These are phyloP conservation scores for Neurospora africana DNA, from an alignment of 495 filamentous ascomycete species.

Conservation along the genomic window DNA sequence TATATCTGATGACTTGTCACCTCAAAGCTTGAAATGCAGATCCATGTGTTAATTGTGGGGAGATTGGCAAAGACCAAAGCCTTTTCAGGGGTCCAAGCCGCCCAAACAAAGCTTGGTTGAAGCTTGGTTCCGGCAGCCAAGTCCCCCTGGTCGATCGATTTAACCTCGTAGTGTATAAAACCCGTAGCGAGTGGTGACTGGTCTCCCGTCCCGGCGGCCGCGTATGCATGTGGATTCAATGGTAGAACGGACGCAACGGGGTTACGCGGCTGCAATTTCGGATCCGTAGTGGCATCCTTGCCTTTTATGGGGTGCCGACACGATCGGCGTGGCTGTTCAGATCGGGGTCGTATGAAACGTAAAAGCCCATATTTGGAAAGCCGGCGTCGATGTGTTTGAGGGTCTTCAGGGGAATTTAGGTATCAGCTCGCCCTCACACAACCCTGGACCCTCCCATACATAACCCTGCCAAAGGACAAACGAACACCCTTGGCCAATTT, in stretches of 20 bases:
- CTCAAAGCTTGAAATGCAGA: background rate
- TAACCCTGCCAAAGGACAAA: background rate
- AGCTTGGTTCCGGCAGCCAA: background rate
- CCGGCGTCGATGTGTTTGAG: background rate
- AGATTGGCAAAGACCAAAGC: background rate
- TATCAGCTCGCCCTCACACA: background rate
- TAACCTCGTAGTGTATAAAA: background rate
- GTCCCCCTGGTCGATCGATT: background rate
- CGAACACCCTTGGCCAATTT: background rate
- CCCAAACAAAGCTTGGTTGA: background rate
- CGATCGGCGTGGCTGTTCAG: background rate
- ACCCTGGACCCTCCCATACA: background rate
- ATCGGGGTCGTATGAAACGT: background rate
- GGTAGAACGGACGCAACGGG: background rate
- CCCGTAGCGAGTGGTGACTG: background rate
- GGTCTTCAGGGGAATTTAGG: background rate
- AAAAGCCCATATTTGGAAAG: background rate
- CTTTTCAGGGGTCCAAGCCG: background rate
- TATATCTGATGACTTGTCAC: background rate
- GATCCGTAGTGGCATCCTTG: background rate
- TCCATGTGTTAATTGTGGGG: background rate
- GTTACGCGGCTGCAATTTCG: background rate
- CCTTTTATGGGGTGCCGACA: background rate
- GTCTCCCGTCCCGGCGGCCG: background rate
- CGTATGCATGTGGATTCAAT: background rate